Conservation (phyloP, 2,329 filamentous ascomycete species). For the Thielaviopsis populi region DNA sequence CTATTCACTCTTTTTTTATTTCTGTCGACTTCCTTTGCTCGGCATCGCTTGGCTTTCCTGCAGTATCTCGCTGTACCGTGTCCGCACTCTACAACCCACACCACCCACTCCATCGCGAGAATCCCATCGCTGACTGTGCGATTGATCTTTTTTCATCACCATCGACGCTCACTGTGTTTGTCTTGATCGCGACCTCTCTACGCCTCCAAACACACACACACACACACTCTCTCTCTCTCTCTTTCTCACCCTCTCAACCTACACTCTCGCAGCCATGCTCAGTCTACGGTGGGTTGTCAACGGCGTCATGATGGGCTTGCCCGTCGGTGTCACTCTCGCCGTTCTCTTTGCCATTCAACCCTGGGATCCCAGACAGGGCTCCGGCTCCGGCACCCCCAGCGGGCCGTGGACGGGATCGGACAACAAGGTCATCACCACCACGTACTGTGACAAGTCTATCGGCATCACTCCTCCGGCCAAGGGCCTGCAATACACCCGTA, state of each 20-base stretch:
- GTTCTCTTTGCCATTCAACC: slow-evolving; percentile 35
- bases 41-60: not conserved
- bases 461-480: slow-evolving; percentile 32
- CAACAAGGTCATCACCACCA: slow-evolving; percentile 25
- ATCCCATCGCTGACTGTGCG: not conserved
- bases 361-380: slow-evolving; percentile 27
- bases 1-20: not conserved
- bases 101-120: not conserved
- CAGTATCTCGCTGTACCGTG: no score
- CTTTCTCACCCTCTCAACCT: not conserved
- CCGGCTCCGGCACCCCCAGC: slow-evolving; percentile 28
- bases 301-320: slow-evolving; percentile 34
- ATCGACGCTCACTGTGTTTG: not conserved
- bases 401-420: slow-evolving; percentile 26
- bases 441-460: slow-evolving; percentile 30
- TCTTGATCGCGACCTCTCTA: not conserved
- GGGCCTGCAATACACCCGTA: slow-evolving; percentile 33
- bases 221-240: no score
- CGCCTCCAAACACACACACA: not conserved
- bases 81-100: not conserved
- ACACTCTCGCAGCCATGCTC: slow-evolving; percentile 22
- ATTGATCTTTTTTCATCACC: not conserved
- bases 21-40: not conserved
- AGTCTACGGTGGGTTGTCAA: slow-evolving; percentile 33
- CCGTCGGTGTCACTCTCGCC: slow-evolving; percentile 34